phyloP scores from a whole-genome alignment of 140 eudicot genomes.

The Stevia rebaudiana region DNA sequence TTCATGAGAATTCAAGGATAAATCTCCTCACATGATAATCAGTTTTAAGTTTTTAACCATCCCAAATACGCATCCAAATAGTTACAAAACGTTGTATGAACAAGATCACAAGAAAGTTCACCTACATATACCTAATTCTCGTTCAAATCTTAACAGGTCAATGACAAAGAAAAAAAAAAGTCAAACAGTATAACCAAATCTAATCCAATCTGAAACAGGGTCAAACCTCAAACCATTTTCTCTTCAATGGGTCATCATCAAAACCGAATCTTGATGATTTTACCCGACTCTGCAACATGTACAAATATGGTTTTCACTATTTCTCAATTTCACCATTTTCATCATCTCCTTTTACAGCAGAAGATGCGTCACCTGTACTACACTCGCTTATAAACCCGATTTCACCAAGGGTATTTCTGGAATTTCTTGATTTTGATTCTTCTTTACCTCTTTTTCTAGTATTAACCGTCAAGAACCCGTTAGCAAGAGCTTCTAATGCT shows the following conservation, averaged over 20 bases:
- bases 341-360: constrained; percentile 34
- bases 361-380: constrained; percentile 30
- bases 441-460: constrained; percentile 32
- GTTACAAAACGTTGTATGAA: constrained; percentile 30
- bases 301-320: constrained; percentile 10
- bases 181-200: constrained; percentile 25
- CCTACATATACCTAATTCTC: constrained; percentile 29
- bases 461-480: constrained; percentile 44
- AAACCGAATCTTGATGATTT: constrained; percentile 7
- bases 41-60: constrained; percentile 14
- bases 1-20: background rate
- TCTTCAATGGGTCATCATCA: constrained; percentile 7
- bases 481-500: constrained; percentile 60
- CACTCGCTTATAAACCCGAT: constrained; percentile 23
- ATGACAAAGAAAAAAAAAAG: constrained; percentile 15
- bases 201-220: constrained; percentile 20
- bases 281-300: constrained; percentile 25
- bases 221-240: constrained; percentile 14
- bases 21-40: constrained; percentile 12
- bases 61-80: constrained; percentile 25
- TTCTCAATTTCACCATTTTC: constrained; percentile 28
- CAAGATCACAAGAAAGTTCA: constrained; percentile 18
- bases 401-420: constrained; percentile 20
- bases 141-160: constrained; percentile 30
- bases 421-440: constrained; percentile 21